Conservation (phyloP, 106 monocot species). For the Apostasia ramifera region DNA sequence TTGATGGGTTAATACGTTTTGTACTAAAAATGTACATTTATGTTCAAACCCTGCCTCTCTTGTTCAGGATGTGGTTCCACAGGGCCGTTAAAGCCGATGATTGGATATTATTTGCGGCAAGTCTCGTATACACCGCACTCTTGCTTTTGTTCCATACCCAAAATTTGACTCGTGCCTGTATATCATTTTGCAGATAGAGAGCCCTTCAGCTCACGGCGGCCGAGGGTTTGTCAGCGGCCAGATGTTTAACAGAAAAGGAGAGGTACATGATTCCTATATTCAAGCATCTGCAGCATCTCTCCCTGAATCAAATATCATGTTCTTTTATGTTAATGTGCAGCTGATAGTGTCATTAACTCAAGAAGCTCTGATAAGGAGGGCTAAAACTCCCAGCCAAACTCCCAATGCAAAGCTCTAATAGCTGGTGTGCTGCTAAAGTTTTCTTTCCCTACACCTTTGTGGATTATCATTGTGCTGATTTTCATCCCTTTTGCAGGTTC, state of each 20-base stretch:
- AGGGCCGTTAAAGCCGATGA: conserved; percentile 77
- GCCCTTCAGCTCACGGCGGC: conserved; percentile 50
- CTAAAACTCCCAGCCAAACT: conserved; percentile 16
- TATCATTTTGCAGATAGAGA: conserved; percentile 53
- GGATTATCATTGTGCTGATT: too few species aligned
- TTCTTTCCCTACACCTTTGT: background rate
- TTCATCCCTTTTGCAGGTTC: too few species aligned
- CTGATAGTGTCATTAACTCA: conserved; percentile 70
- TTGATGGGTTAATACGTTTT: too few species aligned
- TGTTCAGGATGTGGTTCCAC: conserved; percentile 91
- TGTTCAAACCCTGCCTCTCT: background rate
- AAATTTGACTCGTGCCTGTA: too few species aligned
- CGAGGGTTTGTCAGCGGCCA: conserved; percentile 68
- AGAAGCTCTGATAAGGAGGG: conserved; percentile 56
- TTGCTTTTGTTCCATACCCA: background rate
- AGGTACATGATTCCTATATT: conserved; percentile 36
- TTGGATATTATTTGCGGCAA: conserved; percentile 74
- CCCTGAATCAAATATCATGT: background rate
- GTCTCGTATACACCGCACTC: background rate
- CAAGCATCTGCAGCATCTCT: background rate
- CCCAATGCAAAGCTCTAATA: conserved; percentile 59
- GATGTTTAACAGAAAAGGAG: conserved; percentile 89
- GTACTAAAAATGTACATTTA: background rate
- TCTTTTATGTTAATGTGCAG: conserved; percentile 21
- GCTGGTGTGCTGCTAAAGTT: background rate